Evolutionary conservation across 495 filamentous ascomycete species (phyloP).

Genomic region (Parachaetomium inaequale): DNA sequence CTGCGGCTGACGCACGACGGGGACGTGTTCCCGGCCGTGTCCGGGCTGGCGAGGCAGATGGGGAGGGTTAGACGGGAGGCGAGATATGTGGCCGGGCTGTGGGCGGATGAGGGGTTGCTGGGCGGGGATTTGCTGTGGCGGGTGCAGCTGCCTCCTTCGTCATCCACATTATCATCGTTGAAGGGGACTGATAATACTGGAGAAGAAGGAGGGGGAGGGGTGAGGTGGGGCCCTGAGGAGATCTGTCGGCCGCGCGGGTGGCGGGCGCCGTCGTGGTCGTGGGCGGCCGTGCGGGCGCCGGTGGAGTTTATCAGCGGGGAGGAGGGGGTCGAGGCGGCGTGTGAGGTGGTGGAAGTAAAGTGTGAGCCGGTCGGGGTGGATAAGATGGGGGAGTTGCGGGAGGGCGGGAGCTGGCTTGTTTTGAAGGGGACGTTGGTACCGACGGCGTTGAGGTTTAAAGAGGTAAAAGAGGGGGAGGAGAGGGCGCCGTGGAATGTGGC

Average conservation of each 20-base stretch:
- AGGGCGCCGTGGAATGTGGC: slow-evolving; percentile 6
- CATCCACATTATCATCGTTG: no score
- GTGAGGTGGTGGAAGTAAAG: slow-evolving; percentile 13
- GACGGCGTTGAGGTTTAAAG: neutral
- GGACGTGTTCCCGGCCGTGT: slow-evolving; percentile 24
- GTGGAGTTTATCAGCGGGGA: slow-evolving; percentile 2
- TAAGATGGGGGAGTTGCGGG: slow-evolving; percentile 15
- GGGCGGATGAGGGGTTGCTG: slow-evolving; percentile 5
- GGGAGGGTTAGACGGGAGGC: neutral
- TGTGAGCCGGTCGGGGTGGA: slow-evolving; percentile 12
- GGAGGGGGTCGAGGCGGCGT: slow-evolving; percentile 1
- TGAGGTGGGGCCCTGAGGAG: neutral
- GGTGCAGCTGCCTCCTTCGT: neutral
- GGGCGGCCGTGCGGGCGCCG: slow-evolving; percentile 14
- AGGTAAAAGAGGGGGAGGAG: neutral
- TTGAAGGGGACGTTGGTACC: slow-evolving; percentile 9
- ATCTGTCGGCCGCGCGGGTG: slow-evolving; percentile 3
- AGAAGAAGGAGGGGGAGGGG: neutral
- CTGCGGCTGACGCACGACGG: slow-evolving; percentile 16
- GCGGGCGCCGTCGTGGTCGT: slow-evolving; percentile 30
- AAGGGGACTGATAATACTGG: no score
- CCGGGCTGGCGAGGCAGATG: slow-evolving; percentile 18
- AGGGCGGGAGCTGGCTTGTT: slow-evolving; percentile 8
- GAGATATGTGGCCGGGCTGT: slow-evolving; percentile 20
- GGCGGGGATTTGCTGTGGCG: slow-evolving; percentile 16